Base-by-base conservation (phyloP, 1,139 yeast species). In the Suzukiozyma palmioleophila region DNA sequence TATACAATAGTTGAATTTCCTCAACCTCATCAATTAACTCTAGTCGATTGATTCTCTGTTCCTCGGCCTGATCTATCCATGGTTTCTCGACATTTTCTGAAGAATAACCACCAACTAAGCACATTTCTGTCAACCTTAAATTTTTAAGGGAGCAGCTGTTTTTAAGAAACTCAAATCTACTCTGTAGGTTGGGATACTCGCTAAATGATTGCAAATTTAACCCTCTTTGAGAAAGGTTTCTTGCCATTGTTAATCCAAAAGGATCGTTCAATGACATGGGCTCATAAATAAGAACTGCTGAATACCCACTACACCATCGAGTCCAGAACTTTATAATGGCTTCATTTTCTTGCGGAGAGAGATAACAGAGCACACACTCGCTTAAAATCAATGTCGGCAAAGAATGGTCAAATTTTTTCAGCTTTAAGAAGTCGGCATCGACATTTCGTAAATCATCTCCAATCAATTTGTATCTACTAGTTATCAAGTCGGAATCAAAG, bases 11-110 rank as follows among this genome's bases (percentile, higher is more conserved):
- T 47, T 70, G 67, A 52, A 92, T 70, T 55, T 92, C 98, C 61
- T 92, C 98, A 11, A 88, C 64, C 57, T 92, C 98, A 60, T 92
- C 98, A 30, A 92, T 66, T 49, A 89, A 69, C 56, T 92, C 97
- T 37, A 90, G 66, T 25, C 64, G 56, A 40, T 77, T 73, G 1
- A 89, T 70, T 27, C 95, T 61, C 13, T 51, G 51, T 36, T 66
- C 57, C 36, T 85, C 95, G 0, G 53, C 56, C 0, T 41, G 46
- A 3, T 59, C 47, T 0, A 84, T 59, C 84, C 90, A 81, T 1
- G 53, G 40, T 8, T 46, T 40, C 1, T 36, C 27, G 4, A 36
- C 14, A 5, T 32, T 25, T 4, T 38, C 38, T 2, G 15, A 12
- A 21, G 64, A 58, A 37, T 72, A 65, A 13, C 79, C 77, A 27